Conservation (phyloP, 139 green algal genomes). For the Chlorella vulgaris region DNA sequence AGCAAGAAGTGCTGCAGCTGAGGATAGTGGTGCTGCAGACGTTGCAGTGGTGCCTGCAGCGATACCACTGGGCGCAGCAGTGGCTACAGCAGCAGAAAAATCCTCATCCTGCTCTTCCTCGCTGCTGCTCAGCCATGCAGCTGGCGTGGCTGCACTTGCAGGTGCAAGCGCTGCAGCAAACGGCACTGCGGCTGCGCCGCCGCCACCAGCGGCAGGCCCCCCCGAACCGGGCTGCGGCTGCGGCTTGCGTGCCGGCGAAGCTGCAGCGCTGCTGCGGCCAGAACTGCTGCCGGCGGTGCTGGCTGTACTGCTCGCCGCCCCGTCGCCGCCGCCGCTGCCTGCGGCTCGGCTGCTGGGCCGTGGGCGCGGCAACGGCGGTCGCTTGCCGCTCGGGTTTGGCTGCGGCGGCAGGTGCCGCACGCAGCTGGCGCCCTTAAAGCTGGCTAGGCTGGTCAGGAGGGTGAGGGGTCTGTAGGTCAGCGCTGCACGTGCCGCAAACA, state of each 20-base stretch:
- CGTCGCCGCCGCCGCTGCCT: neutral
- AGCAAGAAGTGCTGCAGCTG: neutral
- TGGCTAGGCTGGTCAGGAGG: conserved; percentile 31
- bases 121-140: no score
- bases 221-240: no score
- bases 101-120: no score
- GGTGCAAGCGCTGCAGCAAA: neutral
- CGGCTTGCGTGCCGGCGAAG: no score
- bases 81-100: neutral
- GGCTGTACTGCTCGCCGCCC: neutral
- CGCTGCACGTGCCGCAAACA: neutral
- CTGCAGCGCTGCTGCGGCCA: neutral
- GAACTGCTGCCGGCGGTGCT: neutral
- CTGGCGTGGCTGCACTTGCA: neutral
- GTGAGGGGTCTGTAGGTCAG: conserved; percentile 14
- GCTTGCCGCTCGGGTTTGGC: neutral
- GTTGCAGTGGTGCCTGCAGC: neutral
- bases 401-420: conserved; percentile 23
- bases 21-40: no score
- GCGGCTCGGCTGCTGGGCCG: neutral
- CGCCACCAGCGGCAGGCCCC: no score
- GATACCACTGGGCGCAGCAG: neutral
- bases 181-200: neutral
- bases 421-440: conserved; percentile 6
- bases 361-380: neutral